Conservation (phyloP, 1,284 basidiomycete genomes). For the Cryptococcus neoformans region DNA sequence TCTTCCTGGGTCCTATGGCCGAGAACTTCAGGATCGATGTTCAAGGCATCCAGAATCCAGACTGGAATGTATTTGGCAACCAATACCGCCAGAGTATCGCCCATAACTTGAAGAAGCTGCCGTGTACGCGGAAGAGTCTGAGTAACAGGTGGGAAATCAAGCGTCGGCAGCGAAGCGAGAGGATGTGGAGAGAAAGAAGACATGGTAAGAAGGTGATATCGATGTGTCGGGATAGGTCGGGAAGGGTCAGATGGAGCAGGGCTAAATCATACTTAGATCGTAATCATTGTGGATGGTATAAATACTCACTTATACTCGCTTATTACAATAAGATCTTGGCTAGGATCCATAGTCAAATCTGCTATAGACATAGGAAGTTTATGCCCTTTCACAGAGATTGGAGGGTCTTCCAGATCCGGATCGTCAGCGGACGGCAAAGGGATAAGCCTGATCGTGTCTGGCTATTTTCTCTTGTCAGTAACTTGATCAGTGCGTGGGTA, state of each 20-base stretch:
- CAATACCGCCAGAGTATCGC: constrained; percentile 42
- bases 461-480: constrained; percentile 19
- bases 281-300: background rate
- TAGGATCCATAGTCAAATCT: constrained; percentile 49
- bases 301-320: constrained; percentile 36
- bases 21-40: constrained; percentile 14
- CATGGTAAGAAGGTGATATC: constrained; percentile 44
- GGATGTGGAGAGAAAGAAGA: constrained; percentile 45
- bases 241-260: constrained; percentile 7
- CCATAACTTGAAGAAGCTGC: constrained; percentile 47
- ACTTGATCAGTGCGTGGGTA: background rate
- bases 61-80: constrained; percentile 29
- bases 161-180: constrained; percentile 25
- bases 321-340: constrained; percentile 47
- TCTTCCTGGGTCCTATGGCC: constrained; percentile 28
- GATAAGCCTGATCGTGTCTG: constrained; percentile 34
- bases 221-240: constrained; percentile 25
- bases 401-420: constrained; percentile 31
- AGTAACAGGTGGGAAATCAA: constrained; percentile 34
- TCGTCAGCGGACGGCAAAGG: constrained; percentile 40
- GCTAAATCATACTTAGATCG: constrained; percentile 4
- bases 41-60: constrained; percentile 33
- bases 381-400: constrained; percentile 22
- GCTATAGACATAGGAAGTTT: constrained; percentile 38
- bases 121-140: constrained; percentile 24